phyloP scores from a whole-genome alignment of 2,329 filamentous ascomycete genomes.

The Colletotrichum siamense region DNA sequence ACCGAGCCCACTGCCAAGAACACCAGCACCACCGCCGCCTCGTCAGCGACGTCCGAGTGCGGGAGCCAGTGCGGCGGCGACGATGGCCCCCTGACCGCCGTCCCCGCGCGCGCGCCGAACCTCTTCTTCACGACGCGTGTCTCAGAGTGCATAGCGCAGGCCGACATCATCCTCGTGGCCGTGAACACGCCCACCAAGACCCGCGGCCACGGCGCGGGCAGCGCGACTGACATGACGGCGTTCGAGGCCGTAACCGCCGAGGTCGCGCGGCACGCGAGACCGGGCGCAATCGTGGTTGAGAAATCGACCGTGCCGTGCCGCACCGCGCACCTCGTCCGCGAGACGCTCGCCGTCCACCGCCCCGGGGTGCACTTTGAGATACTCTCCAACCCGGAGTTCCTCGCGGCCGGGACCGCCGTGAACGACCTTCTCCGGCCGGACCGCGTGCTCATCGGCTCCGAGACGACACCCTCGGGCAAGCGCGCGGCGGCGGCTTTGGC shows the following conservation, averaged over 20 bases:
- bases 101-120: slow-evolving; percentile 62
- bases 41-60: slow-evolving; percentile 37
- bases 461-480: slow-evolving; percentile 62
- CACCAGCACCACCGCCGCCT: slow-evolving; percentile 24
- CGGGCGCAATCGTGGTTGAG: slow-evolving; percentile 77
- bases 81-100: slow-evolving; percentile 34
- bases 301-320: slow-evolving; percentile 82
- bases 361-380: slow-evolving; percentile 74
- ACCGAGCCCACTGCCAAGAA: slow-evolving; percentile 32
- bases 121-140: slow-evolving; percentile 80
- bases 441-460: slow-evolving; percentile 76
- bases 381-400: slow-evolving; percentile 81
- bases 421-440: slow-evolving; percentile 73
- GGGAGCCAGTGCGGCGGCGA: slow-evolving; percentile 30
- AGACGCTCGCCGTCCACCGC: slow-evolving; percentile 66
- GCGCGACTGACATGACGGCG: slow-evolving; percentile 74
- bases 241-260: slow-evolving; percentile 73
- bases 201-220: slow-evolving; percentile 71
- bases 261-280: slow-evolving; percentile 70
- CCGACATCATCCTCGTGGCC: slow-evolving; percentile 76
- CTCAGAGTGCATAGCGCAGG: slow-evolving; percentile 63
- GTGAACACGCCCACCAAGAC: slow-evolving; percentile 83
- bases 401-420: slow-evolving; percentile 79
- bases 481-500: slow-evolving; percentile 68
- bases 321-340: slow-evolving; percentile 72